Evolutionary conservation across 2,329 filamentous ascomycete species (phyloP), one percentile per base, ranked within the genome.

Genomic region (Magnaporthiopsis rhizophila): DNA sequence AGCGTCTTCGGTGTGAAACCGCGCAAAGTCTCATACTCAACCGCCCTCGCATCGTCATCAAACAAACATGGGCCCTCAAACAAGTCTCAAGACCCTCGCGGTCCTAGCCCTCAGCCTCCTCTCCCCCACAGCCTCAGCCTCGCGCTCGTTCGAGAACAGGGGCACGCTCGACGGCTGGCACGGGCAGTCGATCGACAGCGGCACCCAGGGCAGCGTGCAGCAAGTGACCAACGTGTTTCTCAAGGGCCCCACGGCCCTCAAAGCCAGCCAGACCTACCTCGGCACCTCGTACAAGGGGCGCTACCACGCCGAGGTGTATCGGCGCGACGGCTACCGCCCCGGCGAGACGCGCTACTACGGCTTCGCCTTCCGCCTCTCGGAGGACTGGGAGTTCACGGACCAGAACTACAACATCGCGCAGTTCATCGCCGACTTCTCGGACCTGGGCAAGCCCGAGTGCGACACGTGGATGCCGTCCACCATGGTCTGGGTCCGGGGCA

Each of bases 341-440:
- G 79, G 77, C 60, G 77, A 83, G 64, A 72, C 72, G 26, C 76
- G 76, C 30, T 81, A 78, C 72, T 83, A 83, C 72, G 79, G 80
- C 50, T 83, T 83, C 70, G 72, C 74, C 0, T 83, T 83, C 73
- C 78, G 79, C n/a, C 76, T 83, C 9, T 74, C 76, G 32, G 69
- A 77, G 0, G 64, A 72, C 65, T 83, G 80, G 81, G 70, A 83
- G 66, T 81, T 80, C 69, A 72, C 72, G 18, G 70, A 71, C 1
- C 78, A 81, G 70, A 72, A 70, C 62, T 83, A 78, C 72, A 80
- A 82, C 72, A 70, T 82, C 59, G 79, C 76, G 0, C 80, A 83
- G 71, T 83, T 82, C 73, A 83, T 83, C 67, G 79, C 79, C 64
- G 75, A 82, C 67, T 81, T 81, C 66, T 70, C 71, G 1, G 75